Conservation (phyloP, 345 rosid species). For the Citrus australasica region DNA sequence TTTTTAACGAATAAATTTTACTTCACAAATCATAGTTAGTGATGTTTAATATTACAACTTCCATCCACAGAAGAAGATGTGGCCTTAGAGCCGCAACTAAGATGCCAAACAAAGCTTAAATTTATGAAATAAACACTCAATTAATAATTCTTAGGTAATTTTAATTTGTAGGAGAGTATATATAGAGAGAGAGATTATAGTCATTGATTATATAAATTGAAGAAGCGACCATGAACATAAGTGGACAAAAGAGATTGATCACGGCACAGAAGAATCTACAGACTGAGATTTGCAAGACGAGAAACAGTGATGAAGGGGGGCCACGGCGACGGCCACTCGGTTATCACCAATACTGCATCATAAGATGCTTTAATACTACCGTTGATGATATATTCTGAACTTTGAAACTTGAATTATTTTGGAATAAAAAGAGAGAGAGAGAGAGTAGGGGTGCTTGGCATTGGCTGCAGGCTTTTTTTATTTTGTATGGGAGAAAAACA, state of each 20-base stretch:
- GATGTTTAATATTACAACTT: too few species aligned
- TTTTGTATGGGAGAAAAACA: neutral
- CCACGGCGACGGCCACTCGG: neutral
- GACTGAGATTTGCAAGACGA: neutral
- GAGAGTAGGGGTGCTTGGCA: neutral
- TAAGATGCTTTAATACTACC: neutral
- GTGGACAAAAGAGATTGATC: neutral
- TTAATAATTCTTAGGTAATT: too few species aligned
- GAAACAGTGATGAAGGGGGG: neutral
- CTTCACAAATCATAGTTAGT: too few species aligned
- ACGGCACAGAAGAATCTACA: conserved; percentile 14
- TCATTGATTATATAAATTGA: neutral
- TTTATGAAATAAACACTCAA: too few species aligned
- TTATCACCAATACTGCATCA: neutral
- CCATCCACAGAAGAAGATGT: too few species aligned
- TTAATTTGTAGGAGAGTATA: too few species aligned
- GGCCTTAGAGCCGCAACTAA: too few species aligned
- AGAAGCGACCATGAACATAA: neutral
- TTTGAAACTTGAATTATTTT: neutral
- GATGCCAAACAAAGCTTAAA: too few species aligned
- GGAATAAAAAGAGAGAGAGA: too few species aligned
- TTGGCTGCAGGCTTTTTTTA: neutral
- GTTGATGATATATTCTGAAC: conserved; percentile 4
- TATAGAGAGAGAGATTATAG: too few species aligned
- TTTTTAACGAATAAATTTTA: too few species aligned